Conservation (phyloP, 1,139 yeast species). For the Candida labiduridarum region DNA sequence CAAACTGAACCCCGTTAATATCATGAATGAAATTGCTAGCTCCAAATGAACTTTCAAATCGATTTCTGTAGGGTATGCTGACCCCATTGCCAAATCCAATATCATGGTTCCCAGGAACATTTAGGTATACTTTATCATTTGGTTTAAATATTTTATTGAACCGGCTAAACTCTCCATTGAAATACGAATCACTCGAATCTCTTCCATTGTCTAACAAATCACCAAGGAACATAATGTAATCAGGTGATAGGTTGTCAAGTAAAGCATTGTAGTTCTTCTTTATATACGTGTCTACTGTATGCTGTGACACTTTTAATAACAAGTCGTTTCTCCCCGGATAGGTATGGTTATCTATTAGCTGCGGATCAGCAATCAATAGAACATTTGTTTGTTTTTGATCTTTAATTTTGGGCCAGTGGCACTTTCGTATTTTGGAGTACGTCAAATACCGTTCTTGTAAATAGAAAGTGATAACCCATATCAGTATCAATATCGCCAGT, state of each 20-base stretch:
- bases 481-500: constrained; percentile 21
- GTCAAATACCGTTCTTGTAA: constrained; percentile 41
- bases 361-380: constrained; percentile 49
- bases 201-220: constrained; percentile 59
- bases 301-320: constrained; percentile 43
- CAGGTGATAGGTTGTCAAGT: constrained; percentile 40
- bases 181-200: constrained; percentile 42
- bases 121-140: constrained; percentile 14
- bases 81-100: constrained; percentile 57
- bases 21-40: constrained; percentile 32
- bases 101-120: constrained; percentile 60
- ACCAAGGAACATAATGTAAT: constrained; percentile 52
- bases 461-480: constrained; percentile 36
- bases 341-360: constrained; percentile 48
- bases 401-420: constrained; percentile 33
- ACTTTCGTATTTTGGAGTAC: constrained; percentile 25
- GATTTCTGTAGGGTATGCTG: constrained; percentile 31
- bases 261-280: constrained; percentile 48
- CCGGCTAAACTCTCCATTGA: constrained; percentile 35
- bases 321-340: constrained; percentile 48
- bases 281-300: constrained; percentile 52
- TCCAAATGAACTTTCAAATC: constrained; percentile 47
- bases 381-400: constrained; percentile 21
- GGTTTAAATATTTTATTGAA: constrained; percentile 40
- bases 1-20: constrained; percentile 46